Evolutionary conservation across 2,329 filamentous ascomycete species (phyloP).

Genomic region (Lachnellula cervina): DNA sequence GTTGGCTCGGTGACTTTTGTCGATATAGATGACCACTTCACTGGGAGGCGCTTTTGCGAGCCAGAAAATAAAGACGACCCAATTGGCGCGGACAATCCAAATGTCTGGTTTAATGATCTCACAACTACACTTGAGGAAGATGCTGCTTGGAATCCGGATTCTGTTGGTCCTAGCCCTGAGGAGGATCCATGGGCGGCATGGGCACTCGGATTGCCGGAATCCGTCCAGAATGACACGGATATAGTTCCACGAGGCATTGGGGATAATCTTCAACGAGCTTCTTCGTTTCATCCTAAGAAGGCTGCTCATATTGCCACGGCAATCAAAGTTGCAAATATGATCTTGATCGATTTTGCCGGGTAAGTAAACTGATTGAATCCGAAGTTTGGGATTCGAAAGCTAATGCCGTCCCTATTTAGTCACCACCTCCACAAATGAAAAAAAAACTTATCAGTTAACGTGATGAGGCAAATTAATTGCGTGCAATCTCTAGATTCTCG

Average conservation of each 20-base stretch:
- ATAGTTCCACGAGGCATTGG: not conserved
- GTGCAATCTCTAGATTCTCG: too few relatives aligned
- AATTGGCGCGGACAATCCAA: not conserved
- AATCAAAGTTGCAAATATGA: not conserved
- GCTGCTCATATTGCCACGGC: not conserved
- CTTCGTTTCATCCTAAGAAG: not conserved
- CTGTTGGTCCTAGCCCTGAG: not conserved
- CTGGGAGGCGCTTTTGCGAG: slow-evolving; percentile 1
- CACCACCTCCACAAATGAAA: not conserved
- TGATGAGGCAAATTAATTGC: too few relatives aligned
- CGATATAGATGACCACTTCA: not conserved
- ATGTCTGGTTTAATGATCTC: slow-evolving; percentile 1
- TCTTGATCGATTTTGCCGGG: not conserved
- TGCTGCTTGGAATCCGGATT: not conserved
- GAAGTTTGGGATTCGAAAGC: not conserved
- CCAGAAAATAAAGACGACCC: not conserved
- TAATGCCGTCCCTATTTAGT: not conserved
- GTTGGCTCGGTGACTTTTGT: not conserved
- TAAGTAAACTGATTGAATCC: not conserved
- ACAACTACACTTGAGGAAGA: not conserved
- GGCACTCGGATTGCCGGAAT: not conserved
- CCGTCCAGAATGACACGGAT: not conserved
- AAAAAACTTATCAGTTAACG: too few relatives aligned
- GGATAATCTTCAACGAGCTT: not conserved
- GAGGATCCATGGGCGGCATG: not conserved